These are phyloP conservation scores for Lentinula edodes DNA, from an alignment of 768 basidiomycete species.

Conservation along the genomic window DNA sequence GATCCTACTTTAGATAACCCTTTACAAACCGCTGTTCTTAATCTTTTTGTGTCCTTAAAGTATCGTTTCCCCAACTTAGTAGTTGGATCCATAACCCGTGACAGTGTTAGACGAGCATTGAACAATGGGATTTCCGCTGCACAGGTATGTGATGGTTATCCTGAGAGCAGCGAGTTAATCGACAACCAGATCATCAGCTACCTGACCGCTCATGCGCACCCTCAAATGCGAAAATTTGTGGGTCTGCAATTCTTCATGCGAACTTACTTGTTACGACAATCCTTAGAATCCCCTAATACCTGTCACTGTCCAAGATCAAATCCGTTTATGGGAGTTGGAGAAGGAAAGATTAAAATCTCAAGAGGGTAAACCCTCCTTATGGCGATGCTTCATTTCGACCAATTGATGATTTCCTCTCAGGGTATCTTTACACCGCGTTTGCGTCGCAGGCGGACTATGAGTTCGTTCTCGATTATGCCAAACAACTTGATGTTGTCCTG, in stretches of 20 bases:
- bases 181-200: conserved; percentile 85
- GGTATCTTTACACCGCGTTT: conserved; percentile 86
- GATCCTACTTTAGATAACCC: conserved; percentile 68
- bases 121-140: conserved; percentile 94
- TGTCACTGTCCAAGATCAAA: conserved; percentile 97
- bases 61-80: conserved; percentile 96
- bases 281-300: conserved; percentile 85
- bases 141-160: conserved; percentile 54
- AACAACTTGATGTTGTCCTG: conserved; percentile 71
- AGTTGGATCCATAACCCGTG: conserved; percentile 92
- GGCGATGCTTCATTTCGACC: conserved; percentile 15
- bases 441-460: conserved; percentile 85
- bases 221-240: conserved; percentile 90
- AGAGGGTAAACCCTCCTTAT: conserved; percentile 55
- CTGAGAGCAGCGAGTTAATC: conserved; percentile 12
- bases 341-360: conserved; percentile 83
- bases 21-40: conserved; percentile 91
- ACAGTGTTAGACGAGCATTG: conserved; percentile 92
- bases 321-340: conserved; percentile 96
- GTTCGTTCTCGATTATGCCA: conserved; percentile 80
- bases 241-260: neutral
- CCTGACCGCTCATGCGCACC: conserved; percentile 90
- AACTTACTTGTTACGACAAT: conserved; percentile 3
- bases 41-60: conserved; percentile 88
- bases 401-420: conserved; percentile 29